Conservation (phyloP, 164 flowering plant species). For the Aristolochia fimbriata region DNA sequence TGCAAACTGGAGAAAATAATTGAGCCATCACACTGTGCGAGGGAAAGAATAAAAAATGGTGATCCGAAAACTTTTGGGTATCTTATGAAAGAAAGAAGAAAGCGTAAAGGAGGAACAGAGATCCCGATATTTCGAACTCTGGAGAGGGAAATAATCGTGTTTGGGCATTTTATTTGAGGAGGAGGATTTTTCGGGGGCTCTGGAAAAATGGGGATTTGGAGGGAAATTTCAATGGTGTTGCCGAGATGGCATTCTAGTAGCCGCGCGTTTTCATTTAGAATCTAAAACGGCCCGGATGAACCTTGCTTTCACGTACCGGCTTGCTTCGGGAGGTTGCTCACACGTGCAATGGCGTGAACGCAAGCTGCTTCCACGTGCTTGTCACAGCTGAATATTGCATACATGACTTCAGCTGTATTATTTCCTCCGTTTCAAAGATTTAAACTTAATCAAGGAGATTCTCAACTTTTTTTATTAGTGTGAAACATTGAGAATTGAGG, state of each 20-base stretch:
- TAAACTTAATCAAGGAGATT: no score
- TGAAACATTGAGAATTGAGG: no score
- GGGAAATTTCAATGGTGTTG: neutral
- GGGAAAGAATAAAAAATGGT: neutral
- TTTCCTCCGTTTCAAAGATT: no score
- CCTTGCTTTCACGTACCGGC: neutral
- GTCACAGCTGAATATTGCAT: no score
- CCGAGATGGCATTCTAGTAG: constrained; percentile 13
- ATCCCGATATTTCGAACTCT: neutral
- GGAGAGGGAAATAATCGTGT: neutral
- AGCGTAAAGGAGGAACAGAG: no score
- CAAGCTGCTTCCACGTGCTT: neutral
- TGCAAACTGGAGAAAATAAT: constrained; percentile 48
- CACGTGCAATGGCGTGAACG: neutral
- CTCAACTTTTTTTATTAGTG: no score
- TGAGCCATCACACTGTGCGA: constrained; percentile 34
- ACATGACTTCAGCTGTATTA: no score
- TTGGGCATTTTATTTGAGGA: constrained; percentile 12
- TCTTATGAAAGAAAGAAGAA: neutral
- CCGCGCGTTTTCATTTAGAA: constrained; percentile 1
- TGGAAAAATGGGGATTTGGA: neutral
- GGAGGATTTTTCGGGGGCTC: constrained; percentile 3
- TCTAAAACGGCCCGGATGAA: neutral
- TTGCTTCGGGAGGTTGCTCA: neutral
- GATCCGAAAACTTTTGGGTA: neutral